These are phyloP conservation scores for Dictyostelium brefeldianum DNA, from an alignment of 78 protist genomes.

Conservation along the genomic window DNA sequence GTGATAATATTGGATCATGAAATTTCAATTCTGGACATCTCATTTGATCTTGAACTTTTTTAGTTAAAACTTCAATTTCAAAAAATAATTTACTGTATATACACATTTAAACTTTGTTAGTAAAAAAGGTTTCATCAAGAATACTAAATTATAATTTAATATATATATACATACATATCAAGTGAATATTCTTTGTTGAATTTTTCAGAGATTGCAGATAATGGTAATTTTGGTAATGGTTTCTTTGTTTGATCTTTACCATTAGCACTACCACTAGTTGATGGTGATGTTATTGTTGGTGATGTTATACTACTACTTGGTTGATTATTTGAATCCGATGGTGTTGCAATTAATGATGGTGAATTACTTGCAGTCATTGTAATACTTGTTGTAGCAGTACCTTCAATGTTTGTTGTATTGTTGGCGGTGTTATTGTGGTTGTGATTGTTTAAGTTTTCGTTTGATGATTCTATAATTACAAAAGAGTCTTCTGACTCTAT, in stretches of 20 bases:
- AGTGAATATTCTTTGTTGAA: constrained; percentile 48
- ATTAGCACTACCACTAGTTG: not conserved
- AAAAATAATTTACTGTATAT: constrained; percentile 68
- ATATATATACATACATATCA: constrained; percentile 18
- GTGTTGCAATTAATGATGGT: constrained; percentile 30
- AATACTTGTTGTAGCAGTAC: not conserved
- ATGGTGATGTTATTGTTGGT: not conserved
- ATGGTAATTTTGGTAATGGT: constrained; percentile 20
- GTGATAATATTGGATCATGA: constrained; percentile 58
- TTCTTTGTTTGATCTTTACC: not conserved
- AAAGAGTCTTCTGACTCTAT: constrained; percentile 25
- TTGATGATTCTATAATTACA: constrained; percentile 15
- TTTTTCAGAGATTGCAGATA: constrained; percentile 26
- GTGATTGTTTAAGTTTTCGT: not conserved
- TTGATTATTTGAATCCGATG: not conserved
- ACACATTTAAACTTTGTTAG: no score
- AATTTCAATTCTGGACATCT: constrained; percentile 53
- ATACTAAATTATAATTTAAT: no score
- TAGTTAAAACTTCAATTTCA: constrained; percentile 59
- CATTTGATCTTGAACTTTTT: constrained; percentile 64
- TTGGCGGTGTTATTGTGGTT: not conserved
- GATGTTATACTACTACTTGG: not conserved
- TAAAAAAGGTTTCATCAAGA: no score
- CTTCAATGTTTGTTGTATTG: not conserved
- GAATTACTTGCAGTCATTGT: constrained; percentile 25